phyloP scores from a whole-genome alignment of 805 yeast species.

The Kodamaea kaohsiungensis region DNA sequence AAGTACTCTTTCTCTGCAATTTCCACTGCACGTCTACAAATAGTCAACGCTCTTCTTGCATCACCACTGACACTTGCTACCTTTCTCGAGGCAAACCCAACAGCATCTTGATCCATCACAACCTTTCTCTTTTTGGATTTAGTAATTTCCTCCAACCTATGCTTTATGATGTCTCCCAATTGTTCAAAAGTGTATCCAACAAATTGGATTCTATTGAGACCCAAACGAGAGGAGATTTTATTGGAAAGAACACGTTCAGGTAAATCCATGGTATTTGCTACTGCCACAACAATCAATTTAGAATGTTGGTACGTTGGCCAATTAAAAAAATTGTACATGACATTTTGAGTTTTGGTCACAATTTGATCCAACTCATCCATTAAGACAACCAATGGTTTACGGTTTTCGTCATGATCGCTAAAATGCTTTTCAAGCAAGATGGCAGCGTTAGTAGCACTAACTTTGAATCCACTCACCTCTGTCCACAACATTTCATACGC shows the following conservation, averaged over 20 bases:
- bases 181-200: slow-evolving; percentile 85
- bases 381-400: slow-evolving; percentile 67
- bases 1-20: slow-evolving; percentile 70
- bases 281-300: slow-evolving; percentile 82
- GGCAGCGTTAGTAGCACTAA: slow-evolving; percentile 65
- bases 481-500: slow-evolving; percentile 87
- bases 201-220: slow-evolving; percentile 82
- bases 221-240: slow-evolving; percentile 88
- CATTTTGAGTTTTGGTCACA: slow-evolving; percentile 76
- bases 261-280: slow-evolving; percentile 96
- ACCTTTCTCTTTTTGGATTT: slow-evolving; percentile 42
- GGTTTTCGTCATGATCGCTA: slow-evolving; percentile 25
- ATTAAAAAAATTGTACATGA: slow-evolving; percentile 93
- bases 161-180: slow-evolving; percentile 69
- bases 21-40: slow-evolving; percentile 87
- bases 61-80: slow-evolving; percentile 97
- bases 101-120: slow-evolving; percentile 64
- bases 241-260: slow-evolving; percentile 88
- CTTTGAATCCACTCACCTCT: slow-evolving; percentile 57
- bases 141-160: slow-evolving; percentile 56
- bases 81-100: slow-evolving; percentile 88
- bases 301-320: slow-evolving; percentile 91
- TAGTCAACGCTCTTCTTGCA: slow-evolving; percentile 87
- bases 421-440: slow-evolving; percentile 72
- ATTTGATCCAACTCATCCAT: slow-evolving; percentile 94